Base-by-base conservation (phyloP, 78 protist species). In the Mantamonas sphyraenae region DNA sequence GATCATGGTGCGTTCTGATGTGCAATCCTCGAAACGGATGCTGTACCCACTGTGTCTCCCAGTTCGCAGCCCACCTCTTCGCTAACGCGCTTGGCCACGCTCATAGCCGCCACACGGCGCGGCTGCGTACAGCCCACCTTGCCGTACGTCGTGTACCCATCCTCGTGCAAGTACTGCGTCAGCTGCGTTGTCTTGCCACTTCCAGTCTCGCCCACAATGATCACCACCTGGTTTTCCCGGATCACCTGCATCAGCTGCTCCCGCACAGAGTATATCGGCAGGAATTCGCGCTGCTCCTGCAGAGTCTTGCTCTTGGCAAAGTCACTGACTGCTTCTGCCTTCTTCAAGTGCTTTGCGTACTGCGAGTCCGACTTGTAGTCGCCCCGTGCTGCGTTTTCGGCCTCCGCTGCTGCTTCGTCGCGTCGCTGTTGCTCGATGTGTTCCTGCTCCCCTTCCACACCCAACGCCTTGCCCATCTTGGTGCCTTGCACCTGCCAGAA, bases 121-220 rank as follows among this genome's bases (percentile, higher is more conserved):
- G 99, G 99, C 69, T 96, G 99, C 0, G 99, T 96, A 79, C 96
- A 92, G 24, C 95, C 96, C 56, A 96, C 84, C 58, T 58, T 71
- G 19, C 96, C 97, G 77, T 33, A 33, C 0, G 26, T 43, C 12
- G 83, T 50, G 67, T 85, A 90, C 7, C 97, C 97, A 16, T 55
- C 98, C 67, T 95, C 97, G 76, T 83, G 74, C 42, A 96, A 81
- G 57, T 94, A 91, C 70, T 96, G 98, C 19, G 89, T 83, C 68
- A 95, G 56, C 78, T 97, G 99, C 3, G 99, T 96, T 14, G 98
- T 97, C 68, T 97, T 97, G 38, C 99, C 99, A 22, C 83, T 62
- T 30, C 99, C 99, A 0, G 99, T 97, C 62, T 93, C 98, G 14
- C 99, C 99, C 12, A 95, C 97, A 17, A 96, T 55, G 20, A 96